Conservation (phyloP, 805 yeast species). For the Ogataea nonfermentans region DNA sequence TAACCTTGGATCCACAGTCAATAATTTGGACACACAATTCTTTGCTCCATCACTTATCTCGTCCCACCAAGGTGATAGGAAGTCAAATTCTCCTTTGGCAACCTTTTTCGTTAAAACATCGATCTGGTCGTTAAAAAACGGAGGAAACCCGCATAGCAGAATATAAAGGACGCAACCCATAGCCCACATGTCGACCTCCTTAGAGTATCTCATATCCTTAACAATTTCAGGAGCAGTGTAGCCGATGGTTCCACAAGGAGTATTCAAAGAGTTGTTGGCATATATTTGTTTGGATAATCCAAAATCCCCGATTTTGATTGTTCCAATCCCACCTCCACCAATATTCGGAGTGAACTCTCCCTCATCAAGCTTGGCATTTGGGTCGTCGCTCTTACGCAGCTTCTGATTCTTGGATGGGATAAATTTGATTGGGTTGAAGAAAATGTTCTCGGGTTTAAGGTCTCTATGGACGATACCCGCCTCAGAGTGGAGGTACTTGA, state of each 20-base stretch:
- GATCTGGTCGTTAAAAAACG: constrained; percentile 84
- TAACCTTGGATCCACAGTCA: constrained; percentile 67
- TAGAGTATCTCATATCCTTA: constrained; percentile 86
- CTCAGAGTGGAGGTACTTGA: constrained; percentile 66
- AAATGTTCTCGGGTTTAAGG: constrained; percentile 75
- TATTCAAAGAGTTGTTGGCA: constrained; percentile 77
- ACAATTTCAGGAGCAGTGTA: constrained; percentile 99
- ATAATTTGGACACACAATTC: constrained; percentile 60
- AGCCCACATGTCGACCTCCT: constrained; percentile 99
- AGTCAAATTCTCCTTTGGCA: constrained; percentile 74
- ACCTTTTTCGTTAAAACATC: constrained; percentile 74
- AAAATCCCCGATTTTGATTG: constrained; percentile 90
- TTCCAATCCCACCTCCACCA: constrained; percentile 93
- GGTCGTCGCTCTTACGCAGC: constrained; percentile 67
- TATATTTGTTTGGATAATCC: constrained; percentile 90
- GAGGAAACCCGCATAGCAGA: constrained; percentile 94
- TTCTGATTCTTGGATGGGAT: constrained; percentile 39
- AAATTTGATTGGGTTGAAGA: constrained; percentile 59
- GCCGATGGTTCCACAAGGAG: constrained; percentile 99
- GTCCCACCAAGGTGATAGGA: constrained; percentile 87
- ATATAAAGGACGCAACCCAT: constrained; percentile 95
- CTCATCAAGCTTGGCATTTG: constrained; percentile 72
- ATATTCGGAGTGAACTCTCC: constrained; percentile 76
- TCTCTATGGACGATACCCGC: constrained; percentile 83
- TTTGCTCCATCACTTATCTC: constrained; percentile 70